Percentiles rank a stretch among this genome's conserved stretches.
Evolutionary conservation across 2,329 filamentous ascomycete genomes (phyloP).

Genomic region (Beauveria sp.): DNA sequence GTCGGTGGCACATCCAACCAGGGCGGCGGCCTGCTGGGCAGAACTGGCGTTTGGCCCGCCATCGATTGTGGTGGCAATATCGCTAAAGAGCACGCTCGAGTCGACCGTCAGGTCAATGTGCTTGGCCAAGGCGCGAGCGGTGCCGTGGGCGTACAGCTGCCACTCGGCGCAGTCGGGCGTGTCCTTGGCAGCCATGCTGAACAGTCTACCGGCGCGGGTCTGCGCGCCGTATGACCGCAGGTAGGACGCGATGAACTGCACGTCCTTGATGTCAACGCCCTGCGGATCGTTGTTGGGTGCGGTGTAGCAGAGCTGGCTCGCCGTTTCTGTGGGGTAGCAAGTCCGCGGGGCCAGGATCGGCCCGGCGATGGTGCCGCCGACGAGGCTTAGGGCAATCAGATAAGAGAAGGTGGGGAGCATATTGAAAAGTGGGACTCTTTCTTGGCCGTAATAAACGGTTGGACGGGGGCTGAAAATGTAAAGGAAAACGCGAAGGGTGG

Average conservation of each 20-base stretch:
- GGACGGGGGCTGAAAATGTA: too few species aligned
- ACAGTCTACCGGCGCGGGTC: slow-evolving; percentile 9
- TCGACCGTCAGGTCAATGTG: slow-evolving; percentile 16
- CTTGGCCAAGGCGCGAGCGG: slow-evolving; percentile 19
- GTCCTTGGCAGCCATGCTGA: slow-evolving; percentile 15
- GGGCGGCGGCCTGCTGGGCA: neutral
- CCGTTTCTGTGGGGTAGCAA: slow-evolving; percentile 4
- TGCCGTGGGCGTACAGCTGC: slow-evolving; percentile 12
- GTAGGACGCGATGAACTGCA: slow-evolving; percentile 15
- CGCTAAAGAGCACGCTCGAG: slow-evolving; percentile 18
- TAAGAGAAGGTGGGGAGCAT: too few species aligned
- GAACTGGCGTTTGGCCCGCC: slow-evolving; percentile 12
- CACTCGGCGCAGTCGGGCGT: slow-evolving; percentile 19
- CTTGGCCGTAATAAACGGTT: too few species aligned
- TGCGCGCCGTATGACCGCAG: slow-evolving; percentile 11
- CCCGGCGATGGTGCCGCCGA: neutral
- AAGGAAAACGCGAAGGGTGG: too few species aligned
- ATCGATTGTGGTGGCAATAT: slow-evolving; percentile 23
- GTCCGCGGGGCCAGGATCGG: neutral
- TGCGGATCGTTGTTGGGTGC: slow-evolving; percentile 15
- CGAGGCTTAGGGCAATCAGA: neutral
- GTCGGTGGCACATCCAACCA: slow-evolving; percentile 22
- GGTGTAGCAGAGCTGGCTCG: slow-evolving; percentile 16
- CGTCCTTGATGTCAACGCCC: slow-evolving; percentile 15
- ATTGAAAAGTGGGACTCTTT: too few species aligned